phyloP scores from a whole-genome alignment of 140 eudicot genomes.

The Erigeron philadelphicus region DNA sequence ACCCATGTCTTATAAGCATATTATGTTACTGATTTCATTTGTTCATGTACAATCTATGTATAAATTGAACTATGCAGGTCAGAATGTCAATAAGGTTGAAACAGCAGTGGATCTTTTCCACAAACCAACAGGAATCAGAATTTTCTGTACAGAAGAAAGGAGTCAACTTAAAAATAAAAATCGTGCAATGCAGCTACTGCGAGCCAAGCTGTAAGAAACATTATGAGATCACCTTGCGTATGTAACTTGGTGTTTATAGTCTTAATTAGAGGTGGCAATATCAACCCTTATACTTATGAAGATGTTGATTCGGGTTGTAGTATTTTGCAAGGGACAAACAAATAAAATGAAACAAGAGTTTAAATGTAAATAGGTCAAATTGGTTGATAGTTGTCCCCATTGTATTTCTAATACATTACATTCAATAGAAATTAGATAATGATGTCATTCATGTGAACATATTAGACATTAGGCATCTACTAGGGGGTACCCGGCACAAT shows the following conservation, averaged over 20 bases:
- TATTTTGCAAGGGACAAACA: too few relatives aligned
- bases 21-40: background rate
- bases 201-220: conserved; percentile 84
- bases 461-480: too few relatives aligned
- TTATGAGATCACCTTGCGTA: background rate
- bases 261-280: too few relatives aligned
- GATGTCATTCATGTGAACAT: too few relatives aligned
- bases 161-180: conserved; percentile 73
- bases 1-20: conserved; percentile 2
- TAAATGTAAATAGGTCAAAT: too few relatives aligned
- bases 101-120: conserved; percentile 97
- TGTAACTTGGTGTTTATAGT: background rate
- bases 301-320: too few relatives aligned
- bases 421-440: too few relatives aligned
- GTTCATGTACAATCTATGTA: conserved; percentile 10
- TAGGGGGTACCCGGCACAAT: too few relatives aligned
- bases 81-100: conserved; percentile 98
- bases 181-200: conserved; percentile 79
- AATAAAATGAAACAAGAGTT: too few relatives aligned
- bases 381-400: too few relatives aligned
- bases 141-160: conserved; percentile 97
- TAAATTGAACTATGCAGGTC: conserved; percentile 52
- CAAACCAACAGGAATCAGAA: conserved; percentile 97
- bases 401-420: too few relatives aligned
- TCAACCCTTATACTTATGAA: too few relatives aligned